A percentile compares a stretch with the other conserved stretches of the same genome.
These are phyloP conservation scores for Amoebophrya sp. DNA, from an alignment of 169 alveolate genomes.

Conservation along the genomic window DNA sequence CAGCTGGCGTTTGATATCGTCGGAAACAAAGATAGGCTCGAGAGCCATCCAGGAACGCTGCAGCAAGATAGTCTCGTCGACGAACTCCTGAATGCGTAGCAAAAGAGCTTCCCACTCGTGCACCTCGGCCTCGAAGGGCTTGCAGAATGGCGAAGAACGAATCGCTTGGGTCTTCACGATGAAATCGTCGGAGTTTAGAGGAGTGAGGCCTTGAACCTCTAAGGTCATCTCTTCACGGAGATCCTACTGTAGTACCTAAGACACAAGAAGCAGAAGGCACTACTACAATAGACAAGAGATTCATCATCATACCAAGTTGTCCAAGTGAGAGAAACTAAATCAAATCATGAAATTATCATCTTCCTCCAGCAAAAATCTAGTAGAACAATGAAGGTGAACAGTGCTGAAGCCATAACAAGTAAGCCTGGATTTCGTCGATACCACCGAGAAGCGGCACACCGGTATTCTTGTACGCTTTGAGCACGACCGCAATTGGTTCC, in stretches of 20 bases:
- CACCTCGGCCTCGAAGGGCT: constrained; percentile 65
- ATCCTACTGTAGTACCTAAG: too few species aligned
- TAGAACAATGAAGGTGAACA: not conserved
- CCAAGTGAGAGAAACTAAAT: not conserved
- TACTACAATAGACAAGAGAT: too few species aligned
- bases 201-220: too few species aligned
- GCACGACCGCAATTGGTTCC: constrained; percentile 61
- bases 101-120: constrained; percentile 74
- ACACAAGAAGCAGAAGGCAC: too few species aligned
- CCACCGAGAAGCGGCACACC: constrained; percentile 64
- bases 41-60: constrained; percentile 62
- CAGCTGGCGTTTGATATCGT: constrained; percentile 63
- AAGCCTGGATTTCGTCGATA: constrained; percentile 63
- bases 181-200: too few species aligned
- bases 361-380: not conserved
- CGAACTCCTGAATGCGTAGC: constrained; percentile 53
- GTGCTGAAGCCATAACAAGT: not conserved
- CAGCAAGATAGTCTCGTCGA: constrained; percentile 53
- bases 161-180: constrained; percentile 67
- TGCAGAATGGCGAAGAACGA: constrained; percentile 68
- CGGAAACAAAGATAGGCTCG: constrained; percentile 68
- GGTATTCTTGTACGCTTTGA: constrained; percentile 59
- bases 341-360: not conserved
- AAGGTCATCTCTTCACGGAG: too few species aligned
- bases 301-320: constrained; percentile 51